phyloP scores from a whole-genome alignment of 176 grass and related monocot genomes.

The Chrysopogon serrulatus region DNA sequence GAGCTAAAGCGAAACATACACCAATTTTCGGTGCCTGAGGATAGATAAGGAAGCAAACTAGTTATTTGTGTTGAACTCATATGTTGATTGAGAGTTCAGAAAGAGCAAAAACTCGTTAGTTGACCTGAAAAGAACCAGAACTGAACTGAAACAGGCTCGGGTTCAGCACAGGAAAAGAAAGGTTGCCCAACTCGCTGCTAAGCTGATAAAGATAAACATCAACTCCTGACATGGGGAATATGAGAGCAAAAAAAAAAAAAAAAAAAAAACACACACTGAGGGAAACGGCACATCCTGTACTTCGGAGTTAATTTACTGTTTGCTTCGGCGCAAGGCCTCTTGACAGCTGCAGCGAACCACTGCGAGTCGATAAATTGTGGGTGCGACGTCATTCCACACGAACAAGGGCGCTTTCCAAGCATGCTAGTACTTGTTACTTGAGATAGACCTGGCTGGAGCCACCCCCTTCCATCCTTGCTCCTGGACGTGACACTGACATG shows the following conservation, averaged over 20 bases:
- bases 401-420: not conserved
- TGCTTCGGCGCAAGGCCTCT: conserved; percentile 2
- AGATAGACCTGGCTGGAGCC: not conserved
- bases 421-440: not conserved
- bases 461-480: not conserved
- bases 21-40: not conserved
- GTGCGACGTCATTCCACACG: conserved; percentile 22
- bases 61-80: not conserved
- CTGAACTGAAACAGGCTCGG: not conserved
- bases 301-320: not conserved
- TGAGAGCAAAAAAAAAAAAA: not conserved
- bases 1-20: not conserved
- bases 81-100: not conserved
- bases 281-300: not conserved
- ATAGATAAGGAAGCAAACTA: conserved; percentile 14
- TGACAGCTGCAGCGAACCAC: conserved; percentile 18
- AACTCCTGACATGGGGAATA: not conserved
- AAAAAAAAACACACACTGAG: too few relatives aligned
- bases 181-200: not conserved
- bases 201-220: not conserved
- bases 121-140: not conserved
- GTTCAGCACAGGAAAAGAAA: not conserved
- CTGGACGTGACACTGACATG: not conserved
- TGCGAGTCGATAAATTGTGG: conserved; percentile 9
- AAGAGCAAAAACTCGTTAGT: not conserved